A percentile compares a stretch with the other conserved stretches of the same genome.
phyloP scores from a whole-genome alignment of 768 basidiomycete genomes.

The Kwoniella dejecticola region DNA sequence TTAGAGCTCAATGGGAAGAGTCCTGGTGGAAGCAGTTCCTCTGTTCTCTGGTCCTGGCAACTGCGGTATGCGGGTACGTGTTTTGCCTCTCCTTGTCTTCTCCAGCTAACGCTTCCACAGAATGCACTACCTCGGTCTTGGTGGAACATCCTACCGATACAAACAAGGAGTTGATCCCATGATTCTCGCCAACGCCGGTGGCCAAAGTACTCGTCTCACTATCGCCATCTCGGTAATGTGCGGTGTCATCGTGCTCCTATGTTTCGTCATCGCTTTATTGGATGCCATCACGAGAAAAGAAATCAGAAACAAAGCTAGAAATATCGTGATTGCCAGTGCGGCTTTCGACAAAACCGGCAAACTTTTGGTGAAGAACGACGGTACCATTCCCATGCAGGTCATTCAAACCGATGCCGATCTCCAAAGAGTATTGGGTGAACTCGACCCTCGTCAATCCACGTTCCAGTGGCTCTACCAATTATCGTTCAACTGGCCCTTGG shows the following conservation, averaged over 20 bases:
- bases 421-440: constrained; percentile 47
- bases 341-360: constrained; percentile 54
- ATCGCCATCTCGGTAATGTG: constrained; percentile 57
- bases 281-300: constrained; percentile 41
- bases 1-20: constrained; percentile 54
- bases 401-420: constrained; percentile 54
- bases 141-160: constrained; percentile 51
- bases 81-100: too few species aligned
- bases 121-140: constrained; percentile 57
- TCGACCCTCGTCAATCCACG: constrained; percentile 53
- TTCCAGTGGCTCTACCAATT: constrained; percentile 57
- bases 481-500: constrained; percentile 54
- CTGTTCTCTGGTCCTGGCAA: constrained; percentile 48
- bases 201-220: constrained; percentile 46
- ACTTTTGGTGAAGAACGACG: constrained; percentile 54
- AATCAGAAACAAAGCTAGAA: constrained; percentile 42
- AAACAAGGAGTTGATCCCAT: constrained; percentile 25
- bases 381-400: constrained; percentile 55
- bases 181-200: constrained; percentile 31
- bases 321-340: constrained; percentile 54
- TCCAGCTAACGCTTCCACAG: constrained; percentile 18
- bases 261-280: constrained; percentile 44
- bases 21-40: constrained; percentile 51
- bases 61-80: constrained; percentile 53
- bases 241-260: constrained; percentile 48